These are phyloP conservation scores for Aphanomyces astaci DNA, from an alignment of 352 stramenopile species.

Conservation along the genomic window DNA sequence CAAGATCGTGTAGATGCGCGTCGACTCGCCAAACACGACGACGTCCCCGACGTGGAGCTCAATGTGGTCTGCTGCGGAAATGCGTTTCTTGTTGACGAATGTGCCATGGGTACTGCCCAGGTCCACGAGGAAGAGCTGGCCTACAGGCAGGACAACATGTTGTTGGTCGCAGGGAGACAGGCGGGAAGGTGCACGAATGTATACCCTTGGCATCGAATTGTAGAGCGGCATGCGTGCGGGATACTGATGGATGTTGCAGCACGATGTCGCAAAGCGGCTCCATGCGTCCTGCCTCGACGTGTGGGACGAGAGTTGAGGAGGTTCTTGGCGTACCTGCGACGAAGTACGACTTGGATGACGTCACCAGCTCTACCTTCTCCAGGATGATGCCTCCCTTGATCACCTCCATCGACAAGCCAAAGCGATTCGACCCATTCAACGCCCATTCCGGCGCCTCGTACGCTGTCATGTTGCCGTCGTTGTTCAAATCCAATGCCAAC, in stretches of 20 bases:
- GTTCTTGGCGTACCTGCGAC: conserved; percentile 28
- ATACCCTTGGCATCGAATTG: conserved; percentile 45
- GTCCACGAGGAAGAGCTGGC: conserved; percentile 66
- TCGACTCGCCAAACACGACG: conserved; percentile 82
- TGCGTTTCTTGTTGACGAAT: conserved; percentile 75
- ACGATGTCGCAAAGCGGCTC: conserved; percentile 56
- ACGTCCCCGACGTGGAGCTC: conserved; percentile 75
- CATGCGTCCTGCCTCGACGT: conserved; percentile 43
- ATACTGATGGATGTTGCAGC: conserved; percentile 70
- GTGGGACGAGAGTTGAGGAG: neutral
- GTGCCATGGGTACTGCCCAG: conserved; percentile 74
- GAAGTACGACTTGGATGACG: conserved; percentile 33
- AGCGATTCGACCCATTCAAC: conserved; percentile 36
- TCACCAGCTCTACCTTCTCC: conserved; percentile 35
- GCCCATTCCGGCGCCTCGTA: conserved; percentile 53
- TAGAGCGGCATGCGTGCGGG: conserved; percentile 56
- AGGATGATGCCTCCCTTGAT: conserved; percentile 56
- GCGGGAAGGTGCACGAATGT: neutral
- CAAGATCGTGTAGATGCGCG: conserved; percentile 67
- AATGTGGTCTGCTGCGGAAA: conserved; percentile 39
- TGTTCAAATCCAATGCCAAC: neutral
- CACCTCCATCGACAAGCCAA: conserved; percentile 55
- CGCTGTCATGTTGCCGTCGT: conserved; percentile 4
- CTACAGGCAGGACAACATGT: conserved; percentile 16
- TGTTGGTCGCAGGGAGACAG: neutral